Evolutionary conservation across 164 flowering plant genomes (phyloP).

Genomic region (Annona cherimola): DNA sequence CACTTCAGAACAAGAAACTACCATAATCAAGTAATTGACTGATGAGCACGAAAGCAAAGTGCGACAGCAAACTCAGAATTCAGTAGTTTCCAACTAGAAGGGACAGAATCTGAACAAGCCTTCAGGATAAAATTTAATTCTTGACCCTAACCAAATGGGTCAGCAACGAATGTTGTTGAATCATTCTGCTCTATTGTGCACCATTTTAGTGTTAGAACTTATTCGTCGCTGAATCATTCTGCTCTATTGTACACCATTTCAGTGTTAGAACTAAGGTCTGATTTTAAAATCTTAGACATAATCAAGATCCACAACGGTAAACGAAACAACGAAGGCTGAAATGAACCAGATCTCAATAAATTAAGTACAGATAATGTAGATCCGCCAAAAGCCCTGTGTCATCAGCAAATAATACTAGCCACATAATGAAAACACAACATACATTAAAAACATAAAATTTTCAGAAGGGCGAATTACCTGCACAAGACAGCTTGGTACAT

Average conservation of each 20-base stretch:
- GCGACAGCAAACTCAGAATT: too few species aligned
- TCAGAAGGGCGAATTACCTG: slow-evolving; percentile 44
- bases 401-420: background rate
- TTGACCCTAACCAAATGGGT: too few species aligned
- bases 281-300: background rate
- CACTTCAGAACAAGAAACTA: too few species aligned
- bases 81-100: too few species aligned
- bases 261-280: background rate
- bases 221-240: background rate
- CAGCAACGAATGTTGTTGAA: background rate
- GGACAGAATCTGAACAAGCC: too few species aligned
- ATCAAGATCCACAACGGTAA: background rate
- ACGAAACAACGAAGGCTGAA: background rate
- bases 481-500: slow-evolving; percentile 68
- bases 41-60: too few species aligned
- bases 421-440: background rate
- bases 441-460: background rate
- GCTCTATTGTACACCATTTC: background rate
- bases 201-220: background rate
- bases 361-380: background rate
- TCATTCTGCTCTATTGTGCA: background rate
- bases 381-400: background rate
- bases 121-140: too few species aligned
- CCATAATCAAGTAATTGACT: too few species aligned
- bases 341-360: background rate